A percentile compares a stretch with the other conserved stretches of the same genome.
phyloP scores from a whole-genome alignment of 306 rosid genomes.

The Castanospermum australe region DNA sequence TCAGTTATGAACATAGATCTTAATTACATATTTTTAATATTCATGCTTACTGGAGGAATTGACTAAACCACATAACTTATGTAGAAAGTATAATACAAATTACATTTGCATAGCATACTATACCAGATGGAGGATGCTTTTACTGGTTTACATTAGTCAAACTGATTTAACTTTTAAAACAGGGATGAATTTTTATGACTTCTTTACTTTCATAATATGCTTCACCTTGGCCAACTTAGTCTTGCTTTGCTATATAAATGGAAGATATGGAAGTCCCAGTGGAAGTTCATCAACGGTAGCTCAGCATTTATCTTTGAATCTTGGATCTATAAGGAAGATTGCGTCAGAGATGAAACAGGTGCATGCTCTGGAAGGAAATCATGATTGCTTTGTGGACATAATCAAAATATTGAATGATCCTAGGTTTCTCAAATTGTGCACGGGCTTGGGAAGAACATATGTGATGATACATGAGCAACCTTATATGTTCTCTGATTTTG shows the following conservation, averaged over 20 bases:
- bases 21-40: neutral
- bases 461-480: constrained; percentile 41
- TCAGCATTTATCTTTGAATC: constrained; percentile 62
- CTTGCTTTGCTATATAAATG: constrained; percentile 41
- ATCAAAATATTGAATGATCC: constrained; percentile 48
- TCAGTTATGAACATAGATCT: neutral
- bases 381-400: constrained; percentile 46
- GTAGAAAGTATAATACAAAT: constrained; percentile 1
- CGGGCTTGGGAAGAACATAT: constrained; percentile 50
- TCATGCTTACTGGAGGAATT: neutral
- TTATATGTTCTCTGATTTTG: constrained; percentile 20
- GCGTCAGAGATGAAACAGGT: constrained; percentile 46
- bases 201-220: constrained; percentile 58
- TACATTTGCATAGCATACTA: neutral
- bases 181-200: constrained; percentile 88
- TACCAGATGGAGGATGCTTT: neutral
- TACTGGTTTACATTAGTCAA: neutral
- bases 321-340: constrained; percentile 42
- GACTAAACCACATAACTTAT: neutral
- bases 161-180: constrained; percentile 40
- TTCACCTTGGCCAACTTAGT: constrained; percentile 60
- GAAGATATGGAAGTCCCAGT: constrained; percentile 25
- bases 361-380: constrained; percentile 56
- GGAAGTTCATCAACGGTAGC: constrained; percentile 31
- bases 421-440: constrained; percentile 49